Evolutionary conservation across 2,329 filamentous ascomycete species (phyloP).

Genomic region (Cadophora sp.): DNA sequence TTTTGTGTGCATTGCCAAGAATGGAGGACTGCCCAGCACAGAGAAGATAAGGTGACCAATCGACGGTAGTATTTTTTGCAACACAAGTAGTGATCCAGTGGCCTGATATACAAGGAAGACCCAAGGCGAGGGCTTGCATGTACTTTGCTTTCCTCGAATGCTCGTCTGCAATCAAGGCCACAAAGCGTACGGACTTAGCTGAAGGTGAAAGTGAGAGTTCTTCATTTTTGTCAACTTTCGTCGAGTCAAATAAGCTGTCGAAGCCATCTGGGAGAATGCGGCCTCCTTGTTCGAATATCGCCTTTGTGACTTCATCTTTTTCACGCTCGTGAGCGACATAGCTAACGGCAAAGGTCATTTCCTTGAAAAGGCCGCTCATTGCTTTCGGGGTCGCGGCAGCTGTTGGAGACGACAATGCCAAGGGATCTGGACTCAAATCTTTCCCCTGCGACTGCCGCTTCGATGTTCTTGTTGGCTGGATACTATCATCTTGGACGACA

Average conservation of each 20-base stretch:
- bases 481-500: neutral
- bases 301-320: conserved; percentile 62
- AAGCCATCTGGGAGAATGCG: conserved; percentile 77
- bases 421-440: conserved; percentile 38
- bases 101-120: conserved; percentile 82
- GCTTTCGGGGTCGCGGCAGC: conserved; percentile 9
- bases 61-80: conserved; percentile 63
- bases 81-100: conserved; percentile 83
- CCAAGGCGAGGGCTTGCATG: conserved; percentile 91
- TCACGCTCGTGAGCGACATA: conserved; percentile 63
- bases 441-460: conserved; percentile 33
- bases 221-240: conserved; percentile 32
- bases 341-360: conserved; percentile 89
- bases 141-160: conserved; percentile 91
- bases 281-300: conserved; percentile 76
- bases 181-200: conserved; percentile 70
- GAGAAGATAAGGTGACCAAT: conserved; percentile 84
- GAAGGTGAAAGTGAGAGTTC: conserved; percentile 60
- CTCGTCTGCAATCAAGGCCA: conserved; percentile 83
- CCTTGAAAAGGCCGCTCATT: conserved; percentile 63
- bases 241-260: conserved; percentile 72
- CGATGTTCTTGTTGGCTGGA: conserved; percentile 27
- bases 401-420: conserved; percentile 23
- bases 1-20: conserved; percentile 78
- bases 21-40: conserved; percentile 82